Percentiles rank a stretch among this genome's conserved stretches.
Conservation (phyloP, 192 early-diverging fungal species). For the Allomyces javanicus region DNA sequence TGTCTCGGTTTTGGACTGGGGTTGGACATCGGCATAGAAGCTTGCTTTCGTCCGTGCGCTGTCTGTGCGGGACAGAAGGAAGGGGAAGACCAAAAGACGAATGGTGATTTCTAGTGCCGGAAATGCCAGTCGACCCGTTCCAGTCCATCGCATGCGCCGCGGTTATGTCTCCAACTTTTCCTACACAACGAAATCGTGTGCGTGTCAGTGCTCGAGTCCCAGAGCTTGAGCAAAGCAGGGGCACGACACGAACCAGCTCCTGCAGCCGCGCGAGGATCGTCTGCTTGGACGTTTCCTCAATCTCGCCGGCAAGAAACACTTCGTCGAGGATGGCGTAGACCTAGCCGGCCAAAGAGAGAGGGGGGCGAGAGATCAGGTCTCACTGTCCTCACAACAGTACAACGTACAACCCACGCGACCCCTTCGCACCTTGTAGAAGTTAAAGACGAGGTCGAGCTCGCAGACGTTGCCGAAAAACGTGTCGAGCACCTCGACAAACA, state of each 20-base stretch:
- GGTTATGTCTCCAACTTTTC: background rate
- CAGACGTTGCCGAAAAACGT: constrained; percentile 97
- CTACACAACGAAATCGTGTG: background rate
- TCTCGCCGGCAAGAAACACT: constrained; percentile 92
- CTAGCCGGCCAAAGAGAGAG: constrained; percentile 11
- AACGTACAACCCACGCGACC: background rate
- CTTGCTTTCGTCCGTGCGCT: too few relatives aligned
- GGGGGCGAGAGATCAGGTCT: background rate
- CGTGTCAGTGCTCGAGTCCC: background rate
- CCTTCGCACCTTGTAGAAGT: constrained; percentile 65
- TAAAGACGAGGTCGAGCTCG: constrained; percentile 94
- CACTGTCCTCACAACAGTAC: too few relatives aligned
- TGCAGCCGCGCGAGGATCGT: constrained; percentile 53
- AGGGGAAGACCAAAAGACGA: too few relatives aligned
- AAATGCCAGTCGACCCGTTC: background rate
- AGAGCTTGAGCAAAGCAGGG: background rate
- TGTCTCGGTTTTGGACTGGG: too few relatives aligned
- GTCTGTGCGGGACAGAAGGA: too few relatives aligned
- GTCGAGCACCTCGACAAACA: constrained; percentile 97
- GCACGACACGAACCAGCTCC: constrained; percentile 21
- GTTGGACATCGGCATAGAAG: too few relatives aligned
- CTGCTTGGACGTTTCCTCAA: constrained; percentile 84
- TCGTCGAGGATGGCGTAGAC: constrained; percentile 96
- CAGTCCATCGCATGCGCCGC: background rate
- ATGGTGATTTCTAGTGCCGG: too few relatives aligned